Evolutionary conservation across 352 stramenopile genomes (phyloP).

Genomic region (Phytophthora ohioensis): DNA sequence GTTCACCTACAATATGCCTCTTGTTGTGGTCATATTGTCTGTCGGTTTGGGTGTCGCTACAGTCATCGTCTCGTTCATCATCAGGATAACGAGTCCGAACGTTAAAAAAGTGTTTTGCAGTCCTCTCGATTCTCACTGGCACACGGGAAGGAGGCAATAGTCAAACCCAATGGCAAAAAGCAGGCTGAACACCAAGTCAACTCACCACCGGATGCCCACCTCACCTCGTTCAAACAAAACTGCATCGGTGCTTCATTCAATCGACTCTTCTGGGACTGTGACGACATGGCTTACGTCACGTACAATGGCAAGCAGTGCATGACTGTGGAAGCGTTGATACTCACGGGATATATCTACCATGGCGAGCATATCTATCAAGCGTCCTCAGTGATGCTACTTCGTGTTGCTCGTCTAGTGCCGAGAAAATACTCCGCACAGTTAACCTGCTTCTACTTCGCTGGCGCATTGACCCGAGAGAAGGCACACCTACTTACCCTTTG

Average conservation of each 20-base stretch:
- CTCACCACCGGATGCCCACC: not conserved
- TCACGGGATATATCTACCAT: conserved; percentile 28
- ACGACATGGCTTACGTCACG: conserved; percentile 18
- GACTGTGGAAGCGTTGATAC: conserved; percentile 12
- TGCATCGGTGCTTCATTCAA: conserved; percentile 21
- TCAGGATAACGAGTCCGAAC: conserved; percentile 2
- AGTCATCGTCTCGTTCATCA: conserved; percentile 9
- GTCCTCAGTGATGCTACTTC: conserved; percentile 15
- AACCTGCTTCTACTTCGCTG: conserved; percentile 32
- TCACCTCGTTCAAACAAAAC: conserved; percentile 24
- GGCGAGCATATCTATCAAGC: conserved; percentile 28
- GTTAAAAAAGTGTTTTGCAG: conserved; percentile 5
- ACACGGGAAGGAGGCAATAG: not conserved
- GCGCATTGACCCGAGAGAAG: conserved; percentile 14
- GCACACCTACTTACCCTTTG: not conserved
- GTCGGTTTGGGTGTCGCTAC: not conserved
- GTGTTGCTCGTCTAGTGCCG: conserved; percentile 21
- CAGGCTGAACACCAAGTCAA: not conserved
- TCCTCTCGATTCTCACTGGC: not conserved
- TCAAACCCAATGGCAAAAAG: not conserved
- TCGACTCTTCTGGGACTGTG: conserved; percentile 15
- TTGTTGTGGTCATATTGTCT: conserved; percentile 15
- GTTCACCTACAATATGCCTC: conserved; percentile 22
- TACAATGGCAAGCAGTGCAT: conserved; percentile 23
- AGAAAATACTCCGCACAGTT: conserved; percentile 26